A percentile compares a stretch with the other conserved stretches of the same genome.
These are phyloP conservation scores for Mesembryanthemum crystallinum DNA, from an alignment of 148 eudicot species.

Conservation along the genomic window DNA sequence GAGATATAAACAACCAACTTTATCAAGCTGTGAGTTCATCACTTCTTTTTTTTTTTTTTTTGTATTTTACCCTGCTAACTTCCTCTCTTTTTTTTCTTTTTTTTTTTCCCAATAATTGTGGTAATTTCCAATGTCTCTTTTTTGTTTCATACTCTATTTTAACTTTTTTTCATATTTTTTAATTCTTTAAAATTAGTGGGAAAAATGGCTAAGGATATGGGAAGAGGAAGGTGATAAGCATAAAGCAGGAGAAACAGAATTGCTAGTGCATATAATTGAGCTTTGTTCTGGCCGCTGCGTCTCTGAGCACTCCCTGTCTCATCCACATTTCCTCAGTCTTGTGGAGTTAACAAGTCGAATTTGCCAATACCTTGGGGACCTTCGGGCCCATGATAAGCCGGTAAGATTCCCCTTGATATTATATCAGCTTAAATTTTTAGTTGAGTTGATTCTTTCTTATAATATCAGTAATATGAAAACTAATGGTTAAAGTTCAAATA, in stretches of 20 bases:
- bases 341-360: conserved; percentile 38
- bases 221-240: conserved; percentile 46
- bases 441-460: too few relatives aligned
- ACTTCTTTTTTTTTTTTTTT: neutral
- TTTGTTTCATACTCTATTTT: neutral
- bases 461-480: too few relatives aligned
- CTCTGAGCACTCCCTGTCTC: conserved; percentile 27
- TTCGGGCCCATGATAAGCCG: conserved; percentile 31
- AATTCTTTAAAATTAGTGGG: conserved; percentile 45
- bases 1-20: conserved; percentile 48
- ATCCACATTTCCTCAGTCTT: conserved; percentile 40
- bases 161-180: neutral
- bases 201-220: conserved; percentile 63
- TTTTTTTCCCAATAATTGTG: too few relatives aligned
- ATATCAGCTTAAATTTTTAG: too few relatives aligned
- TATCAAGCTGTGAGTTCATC: conserved; percentile 56
- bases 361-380: conserved; percentile 43
- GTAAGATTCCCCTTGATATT: conserved; percentile 28
- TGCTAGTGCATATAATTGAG: conserved; percentile 46
- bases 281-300: conserved; percentile 38
- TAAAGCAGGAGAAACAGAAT: conserved; percentile 48
- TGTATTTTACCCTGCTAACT: neutral
- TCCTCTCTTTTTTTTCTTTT: too few relatives aligned
- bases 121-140: too few relatives aligned
- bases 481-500: too few relatives aligned